Conservation (phyloP, 1,284 basidiomycete species). For the Moesziomyces parantarcticus region DNA sequence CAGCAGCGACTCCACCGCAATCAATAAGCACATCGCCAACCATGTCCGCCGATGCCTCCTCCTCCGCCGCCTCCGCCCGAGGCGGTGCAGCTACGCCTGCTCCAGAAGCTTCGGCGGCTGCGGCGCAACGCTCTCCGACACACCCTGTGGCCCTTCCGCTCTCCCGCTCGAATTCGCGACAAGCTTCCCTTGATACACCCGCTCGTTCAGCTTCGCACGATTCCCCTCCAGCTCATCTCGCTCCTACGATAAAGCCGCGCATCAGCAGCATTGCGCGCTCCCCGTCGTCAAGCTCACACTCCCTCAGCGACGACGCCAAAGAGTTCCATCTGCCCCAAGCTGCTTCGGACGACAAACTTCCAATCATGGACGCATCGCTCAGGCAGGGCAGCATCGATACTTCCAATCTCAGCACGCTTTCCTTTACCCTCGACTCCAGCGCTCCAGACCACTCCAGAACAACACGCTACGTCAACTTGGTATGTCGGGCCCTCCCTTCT, state of each 20-base stretch:
- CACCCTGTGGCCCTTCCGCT: conserved; percentile 20
- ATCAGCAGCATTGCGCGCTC: conserved; percentile 21
- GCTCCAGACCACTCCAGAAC: neutral
- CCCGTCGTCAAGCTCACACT: conserved; percentile 3
- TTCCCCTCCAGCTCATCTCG: conserved; percentile 10
- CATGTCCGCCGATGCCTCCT: conserved; percentile 6
- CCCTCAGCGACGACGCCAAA: conserved; percentile 6
- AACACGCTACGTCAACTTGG: conserved; percentile 20
- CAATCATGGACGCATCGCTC: neutral
- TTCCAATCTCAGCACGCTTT: conserved; percentile 19
- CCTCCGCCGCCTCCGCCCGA: neutral
- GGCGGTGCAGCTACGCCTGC: neutral
- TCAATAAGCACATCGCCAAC: neutral
- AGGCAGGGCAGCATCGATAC: conserved; percentile 18
- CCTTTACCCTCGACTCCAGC: conserved; percentile 23
- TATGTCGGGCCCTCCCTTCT: neutral
- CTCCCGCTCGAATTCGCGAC: conserved; percentile 3
- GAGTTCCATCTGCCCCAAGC: neutral
- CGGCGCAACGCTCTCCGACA: conserved; percentile 22
- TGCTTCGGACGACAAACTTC: neutral
- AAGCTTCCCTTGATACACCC: conserved; percentile 15
- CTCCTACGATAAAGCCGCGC: conserved; percentile 17
- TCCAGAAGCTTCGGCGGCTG: conserved; percentile 1
- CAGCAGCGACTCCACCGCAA: neutral
- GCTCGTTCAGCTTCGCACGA: neutral